phyloP scores from a whole-genome alignment of 345 rosid species.

The Murraya paniculata region DNA sequence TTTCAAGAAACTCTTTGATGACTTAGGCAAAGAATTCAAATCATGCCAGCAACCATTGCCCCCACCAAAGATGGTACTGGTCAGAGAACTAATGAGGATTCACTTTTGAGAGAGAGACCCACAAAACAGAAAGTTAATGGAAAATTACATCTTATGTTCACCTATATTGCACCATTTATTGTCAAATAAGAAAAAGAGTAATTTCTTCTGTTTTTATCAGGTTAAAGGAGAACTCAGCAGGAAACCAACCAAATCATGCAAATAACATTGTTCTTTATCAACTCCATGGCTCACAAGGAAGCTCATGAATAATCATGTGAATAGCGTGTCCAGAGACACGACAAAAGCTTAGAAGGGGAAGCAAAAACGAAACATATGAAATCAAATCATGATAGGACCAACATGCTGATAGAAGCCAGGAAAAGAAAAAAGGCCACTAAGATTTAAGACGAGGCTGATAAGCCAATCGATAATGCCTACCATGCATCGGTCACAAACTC shows the following conservation, averaged over 20 bases:
- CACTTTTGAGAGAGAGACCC: not conserved
- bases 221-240: not conserved
- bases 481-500: slow-evolving; percentile 97
- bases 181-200: not conserved
- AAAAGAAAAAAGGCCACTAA: not conserved
- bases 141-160: not conserved
- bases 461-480: slow-evolving; percentile 35
- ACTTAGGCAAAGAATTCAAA: not conserved
- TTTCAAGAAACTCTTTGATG: not conserved
- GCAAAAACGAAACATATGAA: too few species aligned
- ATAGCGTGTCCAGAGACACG: not conserved
- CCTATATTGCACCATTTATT: not conserved
- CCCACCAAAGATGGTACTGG: not conserved
- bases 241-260: not conserved
- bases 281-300: not conserved
- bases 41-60: not conserved
- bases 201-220: not conserved
- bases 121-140: not conserved
- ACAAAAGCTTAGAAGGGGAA: not conserved
- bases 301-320: not conserved
- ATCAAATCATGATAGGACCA: not conserved
- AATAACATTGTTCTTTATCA: not conserved
- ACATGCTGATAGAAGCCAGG: not conserved
- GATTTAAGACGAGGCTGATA: not conserved
- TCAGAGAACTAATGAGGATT: not conserved